Evolutionary conservation across 139 green algal species (phyloP).

Genomic region (Diplosphaera chodatii): DNA sequence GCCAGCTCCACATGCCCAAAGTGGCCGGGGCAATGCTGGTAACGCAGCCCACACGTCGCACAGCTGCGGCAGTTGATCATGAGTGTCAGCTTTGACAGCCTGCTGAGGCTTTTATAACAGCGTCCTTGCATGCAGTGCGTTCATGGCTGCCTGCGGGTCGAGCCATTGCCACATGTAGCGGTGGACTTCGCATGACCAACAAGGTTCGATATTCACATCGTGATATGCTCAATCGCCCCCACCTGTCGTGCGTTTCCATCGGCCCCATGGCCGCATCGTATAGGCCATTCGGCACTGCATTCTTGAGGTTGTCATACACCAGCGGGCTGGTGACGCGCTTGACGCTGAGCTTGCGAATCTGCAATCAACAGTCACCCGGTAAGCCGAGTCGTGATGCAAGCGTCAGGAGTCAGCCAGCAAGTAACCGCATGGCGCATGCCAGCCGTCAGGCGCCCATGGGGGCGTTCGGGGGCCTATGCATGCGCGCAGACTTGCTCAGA

Average conservation of each 20-base stretch:
- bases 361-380: no score
- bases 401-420: no score
- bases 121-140: no score
- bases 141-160: no score
- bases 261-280: slow-evolving; percentile 89
- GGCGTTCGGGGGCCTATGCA: no score
- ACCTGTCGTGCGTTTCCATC: slow-evolving; percentile 58
- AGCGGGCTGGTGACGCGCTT: slow-evolving; percentile 76
- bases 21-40: slow-evolving; percentile 83
- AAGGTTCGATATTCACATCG: no score
- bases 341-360: slow-evolving; percentile 79
- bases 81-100: no score
- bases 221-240: neutral
- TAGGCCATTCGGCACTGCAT: slow-evolving; percentile 71
- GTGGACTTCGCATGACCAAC: no score
- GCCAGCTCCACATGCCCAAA: slow-evolving; percentile 96
- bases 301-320: slow-evolving; percentile 76
- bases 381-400: no score
- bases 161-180: no score
- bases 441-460: neutral
- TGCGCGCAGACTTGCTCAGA: no score
- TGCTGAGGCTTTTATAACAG: no score
- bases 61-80: slow-evolving; percentile 51
- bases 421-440: slow-evolving; percentile 4
- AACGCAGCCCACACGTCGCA: slow-evolving; percentile 72